Conservation (phyloP, 192 early-diverging fungal genomes). For the Funneliformis mosseae region DNA sequence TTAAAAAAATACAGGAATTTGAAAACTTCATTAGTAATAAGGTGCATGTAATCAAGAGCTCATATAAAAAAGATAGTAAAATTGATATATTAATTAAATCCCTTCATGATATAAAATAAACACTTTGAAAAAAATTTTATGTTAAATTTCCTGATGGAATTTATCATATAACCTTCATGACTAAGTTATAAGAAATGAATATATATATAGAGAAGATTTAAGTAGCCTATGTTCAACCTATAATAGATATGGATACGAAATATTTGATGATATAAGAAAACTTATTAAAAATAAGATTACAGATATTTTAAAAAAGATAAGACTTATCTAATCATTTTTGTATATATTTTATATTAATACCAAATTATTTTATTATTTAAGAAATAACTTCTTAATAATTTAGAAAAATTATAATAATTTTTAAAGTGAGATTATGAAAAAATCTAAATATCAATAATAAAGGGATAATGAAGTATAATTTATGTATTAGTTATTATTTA, state of each 20-base stretch:
- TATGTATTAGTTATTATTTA: constrained; percentile 9
- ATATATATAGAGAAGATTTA: neutral
- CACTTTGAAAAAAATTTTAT: neutral
- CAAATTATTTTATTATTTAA: neutral
- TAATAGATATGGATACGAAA: neutral
- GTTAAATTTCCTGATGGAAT: neutral
- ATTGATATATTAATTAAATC: no score
- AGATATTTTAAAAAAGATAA: no score
- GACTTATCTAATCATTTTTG: neutral
- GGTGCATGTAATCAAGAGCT: no score
- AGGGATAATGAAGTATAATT: neutral
- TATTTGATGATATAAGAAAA: neutral
- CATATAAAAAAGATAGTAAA: no score
- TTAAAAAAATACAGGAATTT: no score
- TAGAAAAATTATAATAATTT: neutral
- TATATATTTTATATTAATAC: no score
- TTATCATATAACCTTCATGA: neutral
- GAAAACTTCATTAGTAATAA: no score
- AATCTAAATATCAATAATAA: neutral
- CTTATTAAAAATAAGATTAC: neutral
- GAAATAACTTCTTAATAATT: no score
- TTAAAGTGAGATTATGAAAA: constrained; percentile 8
- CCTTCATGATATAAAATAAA: neutral
- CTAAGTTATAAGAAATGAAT: neutral
- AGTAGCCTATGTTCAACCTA: neutral